Evolutionary conservation across 2,329 filamentous ascomycete species (phyloP).

Genomic region (Talaromyces sp.): DNA sequence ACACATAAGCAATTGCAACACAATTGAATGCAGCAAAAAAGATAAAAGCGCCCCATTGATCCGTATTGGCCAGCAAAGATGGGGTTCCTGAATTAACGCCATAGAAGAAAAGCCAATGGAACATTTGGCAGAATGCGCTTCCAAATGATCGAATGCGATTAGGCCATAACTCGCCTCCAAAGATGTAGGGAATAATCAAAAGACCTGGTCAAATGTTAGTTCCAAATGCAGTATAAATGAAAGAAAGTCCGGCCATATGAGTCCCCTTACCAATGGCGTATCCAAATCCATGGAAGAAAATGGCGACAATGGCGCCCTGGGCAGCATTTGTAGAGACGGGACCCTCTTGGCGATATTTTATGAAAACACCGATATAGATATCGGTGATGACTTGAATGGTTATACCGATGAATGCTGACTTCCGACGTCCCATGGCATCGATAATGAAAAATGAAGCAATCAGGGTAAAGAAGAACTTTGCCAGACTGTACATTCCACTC

Average conservation of each 20-base stretch:
- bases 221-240: constrained; percentile 26
- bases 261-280: constrained; percentile 39
- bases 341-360: constrained; percentile 38
- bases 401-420: constrained; percentile 40
- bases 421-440: constrained; percentile 47
- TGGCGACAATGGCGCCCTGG: constrained; percentile 44
- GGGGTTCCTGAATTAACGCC: background rate
- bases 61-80: background rate
- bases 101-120: constrained; percentile 36
- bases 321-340: constrained; percentile 29
- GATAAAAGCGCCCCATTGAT: background rate
- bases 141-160: constrained; percentile 51
- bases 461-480: constrained; percentile 47
- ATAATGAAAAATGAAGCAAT: constrained; percentile 50
- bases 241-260: background rate
- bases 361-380: constrained; percentile 45
- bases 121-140: constrained; percentile 39
- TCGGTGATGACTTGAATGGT: constrained; percentile 45
- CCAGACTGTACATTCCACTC: constrained; percentile 47
- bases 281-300: constrained; percentile 52
- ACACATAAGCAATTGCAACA: background rate
- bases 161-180: constrained; percentile 50
- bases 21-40: background rate
- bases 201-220: constrained; percentile 24
- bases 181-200: constrained; percentile 47